phyloP scores from a whole-genome alignment of 2,329 filamentous ascomycete genomes.

The Periconia sp. region DNA sequence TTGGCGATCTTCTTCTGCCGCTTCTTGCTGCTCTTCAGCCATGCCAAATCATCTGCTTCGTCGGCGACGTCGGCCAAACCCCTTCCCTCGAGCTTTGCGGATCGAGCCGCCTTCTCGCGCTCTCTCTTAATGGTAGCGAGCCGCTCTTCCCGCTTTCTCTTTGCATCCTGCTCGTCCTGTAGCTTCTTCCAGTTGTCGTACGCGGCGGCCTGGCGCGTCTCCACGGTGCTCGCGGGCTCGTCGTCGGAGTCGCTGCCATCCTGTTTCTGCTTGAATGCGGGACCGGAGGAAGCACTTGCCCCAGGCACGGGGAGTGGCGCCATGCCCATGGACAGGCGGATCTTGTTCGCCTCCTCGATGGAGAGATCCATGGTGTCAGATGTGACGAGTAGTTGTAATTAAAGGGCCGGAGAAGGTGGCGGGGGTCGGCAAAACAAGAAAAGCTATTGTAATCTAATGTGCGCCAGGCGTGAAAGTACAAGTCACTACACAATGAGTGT shows the following conservation, averaged over 20 bases:
- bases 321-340: constrained; percentile 86
- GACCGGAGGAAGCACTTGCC: constrained; percentile 58
- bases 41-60: constrained; percentile 77
- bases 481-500: neutral
- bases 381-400: constrained; percentile 5
- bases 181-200: constrained; percentile 77
- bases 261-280: constrained; percentile 63
- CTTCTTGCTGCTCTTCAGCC: constrained; percentile 91
- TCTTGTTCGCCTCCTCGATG: constrained; percentile 93
- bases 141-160: constrained; percentile 78
- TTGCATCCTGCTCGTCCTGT: constrained; percentile 73
- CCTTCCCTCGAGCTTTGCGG: constrained; percentile 77
- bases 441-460: neutral
- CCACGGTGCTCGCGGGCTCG: constrained; percentile 81
- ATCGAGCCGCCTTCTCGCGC: constrained; percentile 80
- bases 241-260: constrained; percentile 64
- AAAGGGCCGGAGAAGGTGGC: constrained; percentile 1
- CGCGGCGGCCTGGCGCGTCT: constrained; percentile 75
- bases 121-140: constrained; percentile 86
- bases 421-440: neutral
- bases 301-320: constrained; percentile 87
- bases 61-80: constrained; percentile 80
- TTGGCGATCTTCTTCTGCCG: constrained; percentile 87
- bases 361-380: constrained; percentile 40
- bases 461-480: neutral